These are phyloP conservation scores for Sphagnum contortum DNA, from an alignment of 225 moss, liverwort and hornwort genomes.

Conservation along the genomic window DNA sequence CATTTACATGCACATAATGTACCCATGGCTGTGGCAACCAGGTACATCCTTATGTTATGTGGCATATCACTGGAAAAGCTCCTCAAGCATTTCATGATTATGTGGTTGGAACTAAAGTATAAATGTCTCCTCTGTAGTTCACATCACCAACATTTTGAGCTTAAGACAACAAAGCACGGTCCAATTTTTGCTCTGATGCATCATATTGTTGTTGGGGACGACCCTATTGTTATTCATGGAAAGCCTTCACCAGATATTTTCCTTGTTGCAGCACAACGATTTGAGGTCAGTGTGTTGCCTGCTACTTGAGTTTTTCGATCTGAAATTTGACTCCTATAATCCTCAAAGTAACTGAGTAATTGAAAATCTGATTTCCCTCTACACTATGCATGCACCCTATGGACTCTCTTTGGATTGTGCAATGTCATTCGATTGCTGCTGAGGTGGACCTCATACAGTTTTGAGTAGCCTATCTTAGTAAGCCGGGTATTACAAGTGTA, in stretches of 20 bases:
- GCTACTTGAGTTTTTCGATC: too few relatives aligned
- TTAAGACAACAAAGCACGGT: constrained; percentile 82
- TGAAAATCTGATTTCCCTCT: too few relatives aligned
- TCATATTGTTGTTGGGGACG: constrained; percentile 92
- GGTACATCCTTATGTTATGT: constrained; percentile 29
- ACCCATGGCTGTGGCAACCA: constrained; percentile 93
- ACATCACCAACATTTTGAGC: constrained; percentile 79
- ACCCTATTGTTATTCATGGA: constrained; percentile 61
- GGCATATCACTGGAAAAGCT: constrained; percentile 13
- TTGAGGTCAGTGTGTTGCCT: constrained; percentile 30
- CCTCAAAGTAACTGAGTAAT: too few relatives aligned
- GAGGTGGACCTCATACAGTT: too few relatives aligned
- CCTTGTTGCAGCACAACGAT: constrained; percentile 57
- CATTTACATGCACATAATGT: constrained; percentile 68
- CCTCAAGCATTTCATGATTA: constrained; percentile 15
- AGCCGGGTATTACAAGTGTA: too few relatives aligned
- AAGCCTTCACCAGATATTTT: constrained; percentile 93
- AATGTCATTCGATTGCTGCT: too few relatives aligned
- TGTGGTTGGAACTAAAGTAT: constrained; percentile 21
- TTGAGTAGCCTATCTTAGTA: neutral
- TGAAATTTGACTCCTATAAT: too few relatives aligned
- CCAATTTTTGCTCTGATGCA: constrained; percentile 76
- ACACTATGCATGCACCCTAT: too few relatives aligned
- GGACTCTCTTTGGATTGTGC: too few relatives aligned
- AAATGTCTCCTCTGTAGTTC: constrained; percentile 58